Conservation (phyloP, 2,329 filamentous ascomycete genomes). For the Sphaceloma murrayae region DNA sequence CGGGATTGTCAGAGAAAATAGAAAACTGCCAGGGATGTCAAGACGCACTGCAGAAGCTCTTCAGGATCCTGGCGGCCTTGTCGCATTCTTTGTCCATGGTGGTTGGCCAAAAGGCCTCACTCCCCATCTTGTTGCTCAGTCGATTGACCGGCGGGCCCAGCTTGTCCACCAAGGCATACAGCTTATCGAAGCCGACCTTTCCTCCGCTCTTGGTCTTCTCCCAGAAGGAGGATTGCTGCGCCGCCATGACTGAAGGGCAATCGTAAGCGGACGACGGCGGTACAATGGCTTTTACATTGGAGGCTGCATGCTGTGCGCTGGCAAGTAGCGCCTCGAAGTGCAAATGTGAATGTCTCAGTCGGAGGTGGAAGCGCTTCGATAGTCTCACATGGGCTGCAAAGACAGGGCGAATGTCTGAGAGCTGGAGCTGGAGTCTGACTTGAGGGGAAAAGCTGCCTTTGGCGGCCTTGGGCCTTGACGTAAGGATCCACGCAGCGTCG, state of each 20-base stretch:
- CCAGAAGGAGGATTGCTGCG: constrained; percentile 36
- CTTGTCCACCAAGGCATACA: constrained; percentile 58
- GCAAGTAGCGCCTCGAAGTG: too few species aligned
- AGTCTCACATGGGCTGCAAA: not conserved
- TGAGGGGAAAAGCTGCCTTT: too few species aligned
- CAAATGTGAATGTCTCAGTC: not conserved
- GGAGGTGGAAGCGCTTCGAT: not conserved
- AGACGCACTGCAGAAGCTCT: constrained; percentile 74
- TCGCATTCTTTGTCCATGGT: constrained; percentile 81
- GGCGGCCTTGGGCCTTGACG: too few species aligned
- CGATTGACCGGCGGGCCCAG: constrained; percentile 63
- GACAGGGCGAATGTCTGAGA: not conserved
- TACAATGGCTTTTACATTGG: not conserved
- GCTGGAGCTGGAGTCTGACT: not conserved
- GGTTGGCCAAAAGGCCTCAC: constrained; percentile 76
- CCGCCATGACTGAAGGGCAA: constrained; percentile 19
- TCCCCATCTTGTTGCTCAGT: constrained; percentile 70
- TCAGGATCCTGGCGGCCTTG: constrained; percentile 79
- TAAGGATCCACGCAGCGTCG: too few species aligned
- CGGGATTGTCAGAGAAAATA: constrained; percentile 20
- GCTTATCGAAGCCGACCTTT: constrained; percentile 65
- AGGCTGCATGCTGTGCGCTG: not conserved
- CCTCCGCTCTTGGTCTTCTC: constrained; percentile 44
- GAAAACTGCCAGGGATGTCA: not conserved
- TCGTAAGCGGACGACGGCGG: not conserved